Base-by-base conservation (phyloP, 208 protist species). In the Naegleria lovaniensis region DNA sequence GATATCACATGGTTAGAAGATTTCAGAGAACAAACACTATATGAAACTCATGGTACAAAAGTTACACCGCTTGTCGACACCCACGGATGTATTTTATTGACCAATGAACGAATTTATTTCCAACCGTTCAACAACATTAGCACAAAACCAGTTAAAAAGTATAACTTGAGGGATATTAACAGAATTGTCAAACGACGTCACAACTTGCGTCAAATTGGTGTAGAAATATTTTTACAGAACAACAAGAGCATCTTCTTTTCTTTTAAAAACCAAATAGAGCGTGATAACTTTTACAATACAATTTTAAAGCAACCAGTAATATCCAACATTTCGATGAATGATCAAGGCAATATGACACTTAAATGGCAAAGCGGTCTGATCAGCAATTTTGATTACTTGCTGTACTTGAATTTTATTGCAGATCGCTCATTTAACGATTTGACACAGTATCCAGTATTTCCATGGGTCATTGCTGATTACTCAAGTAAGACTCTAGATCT, bases 401-500 rank as follows among this genome's bases (percentile, higher is more conserved):
- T 95, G 55, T 93, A 93, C 38, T 85, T 96, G 0, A 97, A 97
- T 89, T 90, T 76, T 41, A 52, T 92, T 33, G 94, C 94, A 25
- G 95, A 93, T 43, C 76, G 95, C 29, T 93, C 92, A 1, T 93
- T 94, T 29, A 96, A 95, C 58, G 94, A 96, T 90, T 40, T 97
- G 3, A 94, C 93, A 33, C 94, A 96, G 92, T 97, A 98, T 76
- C 97, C 97, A 0, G 96, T 99, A 7, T 96, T 98, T 19, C 97
- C 97, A 2, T 98, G 97, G 97, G 95, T 99, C 22, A 85, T 98
- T 1, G 11, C 86, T 0, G 96, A 98, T 91, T 99, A 98, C 92
- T 94, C 93, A 0, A 94, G 92, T 0, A 36, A 41, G 0, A 19
- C 85, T 5, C 89, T 98, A 1, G 94, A 98, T 92, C 58, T 98